phyloP scores from a whole-genome alignment of 2,329 filamentous ascomycete genomes.

The Dactylonectria estremocensis region DNA sequence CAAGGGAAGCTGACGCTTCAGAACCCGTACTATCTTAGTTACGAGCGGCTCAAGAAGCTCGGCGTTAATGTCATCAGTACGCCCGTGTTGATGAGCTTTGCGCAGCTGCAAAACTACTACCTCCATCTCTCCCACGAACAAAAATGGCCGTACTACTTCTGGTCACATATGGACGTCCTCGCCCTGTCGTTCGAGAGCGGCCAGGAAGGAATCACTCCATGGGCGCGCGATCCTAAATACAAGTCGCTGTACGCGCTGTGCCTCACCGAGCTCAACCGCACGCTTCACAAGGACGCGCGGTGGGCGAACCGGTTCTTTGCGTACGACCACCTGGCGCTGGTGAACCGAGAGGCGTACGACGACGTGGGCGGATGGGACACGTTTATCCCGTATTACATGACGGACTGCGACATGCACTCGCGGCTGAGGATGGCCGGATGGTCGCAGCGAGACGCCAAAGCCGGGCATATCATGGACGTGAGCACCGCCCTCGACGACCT shows the following conservation, averaged over 20 bases:
- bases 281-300: constrained; percentile 50
- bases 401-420: constrained; percentile 29
- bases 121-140: constrained; percentile 61
- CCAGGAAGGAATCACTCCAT: constrained; percentile 50
- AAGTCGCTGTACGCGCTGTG: constrained; percentile 60
- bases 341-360: not conserved
- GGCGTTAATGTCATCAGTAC: constrained; percentile 67
- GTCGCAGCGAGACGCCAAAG: constrained; percentile 56
- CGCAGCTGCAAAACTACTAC: constrained; percentile 71
- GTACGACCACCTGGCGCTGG: constrained; percentile 65
- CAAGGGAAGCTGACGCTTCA: constrained; percentile 63
- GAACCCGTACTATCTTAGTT: constrained; percentile 71
- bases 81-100: constrained; percentile 67
- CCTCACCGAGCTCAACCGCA: constrained; percentile 54
- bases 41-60: constrained; percentile 64
- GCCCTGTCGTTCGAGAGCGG: constrained; percentile 60
- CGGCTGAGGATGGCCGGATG: constrained; percentile 64
- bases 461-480: constrained; percentile 63
- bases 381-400: not conserved
- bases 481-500: constrained; percentile 63
- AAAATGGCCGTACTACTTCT: constrained; percentile 67
- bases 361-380: not conserved
- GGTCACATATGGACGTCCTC: constrained; percentile 70
- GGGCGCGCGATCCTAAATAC: constrained; percentile 55
- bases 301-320: constrained; percentile 72